Conservation (phyloP, 306 rosid species). For the Pyrus bretschneideri region DNA sequence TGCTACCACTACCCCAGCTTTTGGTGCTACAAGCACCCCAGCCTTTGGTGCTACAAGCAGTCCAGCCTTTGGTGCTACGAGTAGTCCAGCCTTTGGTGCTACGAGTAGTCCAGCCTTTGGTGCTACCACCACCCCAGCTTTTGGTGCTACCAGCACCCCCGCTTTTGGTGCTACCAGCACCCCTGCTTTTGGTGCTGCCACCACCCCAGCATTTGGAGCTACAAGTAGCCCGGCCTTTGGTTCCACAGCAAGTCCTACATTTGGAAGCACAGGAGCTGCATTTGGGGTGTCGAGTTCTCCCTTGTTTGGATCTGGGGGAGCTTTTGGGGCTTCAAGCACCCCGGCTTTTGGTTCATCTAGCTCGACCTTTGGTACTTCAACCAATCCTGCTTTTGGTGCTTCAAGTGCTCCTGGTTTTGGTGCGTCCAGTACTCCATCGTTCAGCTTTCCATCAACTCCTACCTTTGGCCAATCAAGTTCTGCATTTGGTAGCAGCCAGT, state of each 20-base stretch:
- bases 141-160: conserved; percentile 32
- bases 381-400: conserved; percentile 53
- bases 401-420: conserved; percentile 70
- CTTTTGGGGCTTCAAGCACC: conserved; percentile 66
- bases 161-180: conserved; percentile 36
- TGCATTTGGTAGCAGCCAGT: conserved; percentile 37
- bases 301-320: conserved; percentile 62
- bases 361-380: conserved; percentile 48
- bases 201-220: conserved; percentile 43
- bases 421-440: conserved; percentile 60
- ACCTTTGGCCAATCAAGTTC: conserved; percentile 73
- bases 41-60: conserved; percentile 22
- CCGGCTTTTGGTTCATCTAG: conserved; percentile 27
- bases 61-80: conserved; percentile 23
- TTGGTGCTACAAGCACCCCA: conserved; percentile 25
- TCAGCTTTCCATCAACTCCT: conserved; percentile 53
- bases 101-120: conserved; percentile 39
- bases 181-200: conserved; percentile 42
- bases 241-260: conserved; percentile 55
- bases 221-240: conserved; percentile 46
- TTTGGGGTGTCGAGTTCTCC: conserved; percentile 56
- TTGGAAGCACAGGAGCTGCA: conserved; percentile 57
- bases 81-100: conserved; percentile 40
- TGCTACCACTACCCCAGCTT: conserved; percentile 25
- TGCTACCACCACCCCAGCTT: conserved; percentile 32